These are phyloP conservation scores for Aquilaria sinensis DNA, from an alignment of 345 rosid species.

Conservation along the genomic window DNA sequence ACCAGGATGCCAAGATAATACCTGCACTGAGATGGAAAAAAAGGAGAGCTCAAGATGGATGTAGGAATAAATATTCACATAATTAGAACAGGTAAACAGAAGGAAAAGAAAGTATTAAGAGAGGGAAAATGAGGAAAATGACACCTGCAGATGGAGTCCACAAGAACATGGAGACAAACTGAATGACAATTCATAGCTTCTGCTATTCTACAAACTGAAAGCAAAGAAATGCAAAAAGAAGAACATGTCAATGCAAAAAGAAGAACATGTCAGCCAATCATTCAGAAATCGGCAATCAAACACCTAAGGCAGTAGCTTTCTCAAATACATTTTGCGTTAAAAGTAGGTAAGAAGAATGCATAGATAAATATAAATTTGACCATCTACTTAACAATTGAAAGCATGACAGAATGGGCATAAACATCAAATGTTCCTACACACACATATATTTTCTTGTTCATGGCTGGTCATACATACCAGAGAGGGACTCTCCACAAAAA, in stretches of 20 bases:
- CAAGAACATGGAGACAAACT: constrained; percentile 85
- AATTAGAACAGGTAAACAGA: constrained; percentile 7
- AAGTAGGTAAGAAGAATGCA: no score
- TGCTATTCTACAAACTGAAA: constrained; percentile 82
- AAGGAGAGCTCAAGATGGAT: constrained; percentile 26
- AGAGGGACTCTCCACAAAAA: constrained; percentile 68
- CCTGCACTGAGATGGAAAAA: constrained; percentile 83
- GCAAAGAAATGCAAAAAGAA: background rate
- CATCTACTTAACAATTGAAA: no score
- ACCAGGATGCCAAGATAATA: constrained; percentile 92
- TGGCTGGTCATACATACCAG: constrained; percentile 34
- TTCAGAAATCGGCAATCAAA: no score
- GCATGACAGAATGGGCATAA: no score
- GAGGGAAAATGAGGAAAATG: background rate
- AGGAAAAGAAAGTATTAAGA: background rate
- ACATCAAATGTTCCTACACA: background rate
- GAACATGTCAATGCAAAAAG: no score
- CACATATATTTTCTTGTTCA: background rate
- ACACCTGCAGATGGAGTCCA: constrained; percentile 94
- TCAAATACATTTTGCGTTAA: no score
- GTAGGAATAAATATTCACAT: constrained; percentile 3
- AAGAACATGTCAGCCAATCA: no score
- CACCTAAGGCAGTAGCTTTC: no score
- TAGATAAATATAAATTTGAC: no score
- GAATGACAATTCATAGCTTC: constrained; percentile 98